A percentile compares a stretch with the other conserved stretches of the same genome.
These are phyloP conservation scores for Syncephalastrum monosporum DNA, from an alignment of 371 early-diverging fungal genomes.

Conservation along the genomic window DNA sequence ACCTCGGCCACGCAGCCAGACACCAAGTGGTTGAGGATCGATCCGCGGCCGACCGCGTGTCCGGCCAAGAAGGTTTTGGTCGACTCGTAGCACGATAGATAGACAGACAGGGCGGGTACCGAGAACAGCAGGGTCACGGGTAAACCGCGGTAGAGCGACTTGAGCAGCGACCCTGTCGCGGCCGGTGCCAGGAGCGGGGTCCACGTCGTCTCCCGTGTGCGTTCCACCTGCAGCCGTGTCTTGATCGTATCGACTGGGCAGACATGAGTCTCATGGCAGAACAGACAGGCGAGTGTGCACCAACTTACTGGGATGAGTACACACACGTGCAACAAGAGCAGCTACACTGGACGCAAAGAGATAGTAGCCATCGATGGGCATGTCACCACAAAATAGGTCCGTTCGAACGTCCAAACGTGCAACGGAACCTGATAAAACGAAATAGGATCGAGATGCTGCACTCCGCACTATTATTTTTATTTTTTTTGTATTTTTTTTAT, in stretches of 20 bases:
- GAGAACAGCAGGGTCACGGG: conserved; percentile 68
- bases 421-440: too few relatives aligned
- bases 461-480: too few relatives aligned
- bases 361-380: conserved; percentile 37
- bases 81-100: conserved; percentile 71
- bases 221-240: conserved; percentile 61
- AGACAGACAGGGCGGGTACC: conserved; percentile 74
- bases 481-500: too few relatives aligned
- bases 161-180: conserved; percentile 1
- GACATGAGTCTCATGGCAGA: neutral
- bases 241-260: conserved; percentile 73
- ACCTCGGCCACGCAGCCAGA: conserved; percentile 62
- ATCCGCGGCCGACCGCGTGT: conserved; percentile 2
- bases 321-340: conserved; percentile 54
- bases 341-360: conserved; percentile 60
- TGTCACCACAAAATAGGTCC: conserved; percentile 5
- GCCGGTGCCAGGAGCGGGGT: conserved; percentile 1
- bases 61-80: conserved; percentile 47
- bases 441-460: too few relatives aligned
- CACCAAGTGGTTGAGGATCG: conserved; percentile 43
- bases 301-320: conserved; percentile 61
- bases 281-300: neutral
- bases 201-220: conserved; percentile 9
- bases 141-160: conserved; percentile 60
- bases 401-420: too few relatives aligned